Evolutionary conservation across 2,329 filamentous ascomycete genomes (phyloP), one percentile per base, ranked within the genome.

Genomic region (Ceratocystis ficicola): DNA sequence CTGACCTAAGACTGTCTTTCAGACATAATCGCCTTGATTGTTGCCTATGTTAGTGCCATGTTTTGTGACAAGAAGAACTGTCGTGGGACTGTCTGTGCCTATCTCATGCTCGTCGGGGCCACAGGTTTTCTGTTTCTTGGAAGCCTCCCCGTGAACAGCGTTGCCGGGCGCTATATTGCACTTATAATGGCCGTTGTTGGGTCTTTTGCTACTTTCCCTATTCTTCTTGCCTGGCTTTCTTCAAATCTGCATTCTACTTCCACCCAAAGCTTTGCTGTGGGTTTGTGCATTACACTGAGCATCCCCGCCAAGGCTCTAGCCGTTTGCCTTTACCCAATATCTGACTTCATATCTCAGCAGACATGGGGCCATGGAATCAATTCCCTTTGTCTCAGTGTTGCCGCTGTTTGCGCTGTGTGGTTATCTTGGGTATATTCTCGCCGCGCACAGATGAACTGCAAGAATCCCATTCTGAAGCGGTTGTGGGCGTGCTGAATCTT

Each of bases 251-350:
- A 82, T 71, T 83, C 79, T 65, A 88, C 86, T 0, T 82, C 83
- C 0, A 80, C 85, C 0, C 82, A 83, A 0, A 86, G 86, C 0
- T 77, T 90, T 10, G 86, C 86, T 1, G 86, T 89, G 65, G 87
- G 86, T 0, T 74, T 90, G 68, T 89, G 89, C 69, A 82, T 89
- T 17, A 84, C 83, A 1, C 79, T 87, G 36, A 80, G 80, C 62
- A 86, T 85, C 0, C 86, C 85, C 0, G 86, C 87, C 0, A 86
- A 89, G 73, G 89, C 90, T 50, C 81, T 84, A 0, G 87, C 86
- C 0, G 64, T 64, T 5, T 66, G 64, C 62, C 88, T 88, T 65
- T 89, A 88, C 73, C 86, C 86, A 70, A 77, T 28, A 25, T 57
- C 52, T 3, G 28, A 62, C 36, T 44, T n/a, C 22, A 15, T 48